These are phyloP conservation scores for Ogataea methylovora DNA, from an alignment of 805 yeast genomes.

Conservation along the genomic window DNA sequence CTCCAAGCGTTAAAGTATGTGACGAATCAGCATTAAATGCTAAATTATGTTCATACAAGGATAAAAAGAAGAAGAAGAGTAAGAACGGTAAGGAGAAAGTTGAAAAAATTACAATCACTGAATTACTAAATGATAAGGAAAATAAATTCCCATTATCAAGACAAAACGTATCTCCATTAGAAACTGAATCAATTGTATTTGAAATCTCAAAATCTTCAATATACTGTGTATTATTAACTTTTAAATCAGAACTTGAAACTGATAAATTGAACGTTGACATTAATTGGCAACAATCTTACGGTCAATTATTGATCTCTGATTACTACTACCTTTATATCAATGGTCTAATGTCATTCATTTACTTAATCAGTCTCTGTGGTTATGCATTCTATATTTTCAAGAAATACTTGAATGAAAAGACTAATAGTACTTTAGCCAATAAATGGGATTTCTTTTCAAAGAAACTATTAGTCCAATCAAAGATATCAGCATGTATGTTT, in stretches of 20 bases:
- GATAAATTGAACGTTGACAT: slow-evolving; percentile 10
- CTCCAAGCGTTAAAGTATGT: slow-evolving; percentile 21
- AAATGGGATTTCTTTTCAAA: slow-evolving; percentile 2
- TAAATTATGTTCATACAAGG: slow-evolving; percentile 15
- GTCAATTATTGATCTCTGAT: slow-evolving; percentile 21
- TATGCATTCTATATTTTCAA: slow-evolving; percentile 12
- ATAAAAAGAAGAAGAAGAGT: no score
- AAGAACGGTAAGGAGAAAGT: slow-evolving; percentile 7
- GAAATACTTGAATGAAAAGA: neutral
- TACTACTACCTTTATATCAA: slow-evolving; percentile 18
- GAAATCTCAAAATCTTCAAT: slow-evolving; percentile 13
- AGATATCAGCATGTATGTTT: slow-evolving; percentile 14
- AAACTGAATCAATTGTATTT: slow-evolving; percentile 4
- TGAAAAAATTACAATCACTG: slow-evolving; percentile 8
- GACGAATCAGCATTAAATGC: slow-evolving; percentile 19
- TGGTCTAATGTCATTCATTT: slow-evolving; percentile 13
- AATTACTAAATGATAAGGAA: slow-evolving; percentile 11
- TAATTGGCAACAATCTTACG: slow-evolving; percentile 27
- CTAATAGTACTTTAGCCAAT: slow-evolving; percentile 3
- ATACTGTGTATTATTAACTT: slow-evolving; percentile 21
- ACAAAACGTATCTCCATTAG: slow-evolving; percentile 2
- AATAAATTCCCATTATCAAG: slow-evolving; percentile 10
- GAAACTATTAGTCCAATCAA: slow-evolving; percentile 19
- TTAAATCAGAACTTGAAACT: slow-evolving; percentile 1
- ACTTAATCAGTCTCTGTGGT: slow-evolving; percentile 7